Evolutionary conservation across 352 stramenopile species (phyloP).

Genomic region (Elongisporangium prolatum): DNA sequence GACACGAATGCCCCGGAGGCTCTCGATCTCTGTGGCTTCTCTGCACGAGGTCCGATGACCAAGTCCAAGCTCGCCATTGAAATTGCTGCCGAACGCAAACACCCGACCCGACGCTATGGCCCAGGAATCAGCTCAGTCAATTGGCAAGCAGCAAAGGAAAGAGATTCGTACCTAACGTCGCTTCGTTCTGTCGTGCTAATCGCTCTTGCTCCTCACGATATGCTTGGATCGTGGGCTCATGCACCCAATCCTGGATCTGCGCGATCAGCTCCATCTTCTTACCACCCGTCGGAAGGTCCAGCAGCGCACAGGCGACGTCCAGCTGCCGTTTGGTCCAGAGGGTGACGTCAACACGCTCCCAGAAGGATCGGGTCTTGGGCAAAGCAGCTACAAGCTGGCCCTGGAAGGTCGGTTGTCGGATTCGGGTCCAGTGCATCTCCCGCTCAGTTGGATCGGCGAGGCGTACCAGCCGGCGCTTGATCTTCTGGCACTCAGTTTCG

Average conservation of each 20-base stretch:
- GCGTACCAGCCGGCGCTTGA: constrained; percentile 31
- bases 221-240: constrained; percentile 43
- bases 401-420: constrained; percentile 33
- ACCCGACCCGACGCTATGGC: constrained; percentile 42
- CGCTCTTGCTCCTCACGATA: constrained; percentile 25
- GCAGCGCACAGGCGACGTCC: constrained; percentile 45
- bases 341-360: constrained; percentile 43
- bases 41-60: constrained; percentile 37
- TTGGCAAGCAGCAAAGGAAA: constrained; percentile 1
- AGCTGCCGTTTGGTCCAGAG: constrained; percentile 48
- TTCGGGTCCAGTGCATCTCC: constrained; percentile 47
- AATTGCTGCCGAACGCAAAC: constrained; percentile 66
- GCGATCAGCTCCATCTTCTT: constrained; percentile 65
- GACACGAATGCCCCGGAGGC: constrained; percentile 37
- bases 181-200: constrained; percentile 33
- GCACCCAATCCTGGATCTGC: constrained; percentile 68
- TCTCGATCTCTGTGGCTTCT: constrained; percentile 47
- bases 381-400: constrained; percentile 20
- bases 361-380: constrained; percentile 62
- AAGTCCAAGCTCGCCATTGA: constrained; percentile 55
- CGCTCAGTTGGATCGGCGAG: constrained; percentile 42
- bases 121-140: neutral
- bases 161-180: constrained; percentile 26
- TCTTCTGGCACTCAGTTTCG: constrained; percentile 14
- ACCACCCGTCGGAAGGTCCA: constrained; percentile 40